A percentile compares a stretch with the other conserved stretches of the same genome.
phyloP scores from a whole-genome alignment of 495 filamentous ascomycete genomes.

The Xylaria castorea region DNA sequence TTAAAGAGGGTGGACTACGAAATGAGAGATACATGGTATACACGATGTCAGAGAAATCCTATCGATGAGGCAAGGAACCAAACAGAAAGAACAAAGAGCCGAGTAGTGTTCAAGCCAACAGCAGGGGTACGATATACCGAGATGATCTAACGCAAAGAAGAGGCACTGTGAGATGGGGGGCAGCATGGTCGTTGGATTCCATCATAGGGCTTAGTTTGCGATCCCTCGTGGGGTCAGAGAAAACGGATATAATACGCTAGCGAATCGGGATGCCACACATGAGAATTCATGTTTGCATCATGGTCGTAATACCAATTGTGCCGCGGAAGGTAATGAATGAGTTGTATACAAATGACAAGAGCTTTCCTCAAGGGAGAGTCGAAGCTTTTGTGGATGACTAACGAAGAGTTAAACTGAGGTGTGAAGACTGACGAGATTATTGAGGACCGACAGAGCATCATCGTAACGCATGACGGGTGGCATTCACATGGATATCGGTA shows the following conservation, averaged over 20 bases:
- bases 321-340: neutral
- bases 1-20: neutral
- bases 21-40: neutral
- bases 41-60: neutral
- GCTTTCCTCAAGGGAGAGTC: neutral
- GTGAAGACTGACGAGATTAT: neutral
- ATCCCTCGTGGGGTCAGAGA: neutral
- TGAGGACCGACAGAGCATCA: neutral
- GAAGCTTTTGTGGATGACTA: neutral
- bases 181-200: neutral
- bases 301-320: neutral
- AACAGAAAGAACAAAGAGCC: neutral
- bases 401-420: neutral
- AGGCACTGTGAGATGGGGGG: neutral
- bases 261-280: neutral
- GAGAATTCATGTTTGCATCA: neutral
- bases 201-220: slow-evolving; percentile 20
- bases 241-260: neutral
- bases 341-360: neutral
- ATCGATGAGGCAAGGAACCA: neutral
- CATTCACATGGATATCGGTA: neutral
- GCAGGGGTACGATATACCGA: neutral
- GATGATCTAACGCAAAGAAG: neutral
- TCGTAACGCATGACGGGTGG: neutral
- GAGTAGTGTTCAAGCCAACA: neutral